Percentiles rank a stretch among this genome's conserved stretches.
phyloP scores from a whole-genome alignment of 1,139 yeast species.

The Nakaseomyces sp. region DNA sequence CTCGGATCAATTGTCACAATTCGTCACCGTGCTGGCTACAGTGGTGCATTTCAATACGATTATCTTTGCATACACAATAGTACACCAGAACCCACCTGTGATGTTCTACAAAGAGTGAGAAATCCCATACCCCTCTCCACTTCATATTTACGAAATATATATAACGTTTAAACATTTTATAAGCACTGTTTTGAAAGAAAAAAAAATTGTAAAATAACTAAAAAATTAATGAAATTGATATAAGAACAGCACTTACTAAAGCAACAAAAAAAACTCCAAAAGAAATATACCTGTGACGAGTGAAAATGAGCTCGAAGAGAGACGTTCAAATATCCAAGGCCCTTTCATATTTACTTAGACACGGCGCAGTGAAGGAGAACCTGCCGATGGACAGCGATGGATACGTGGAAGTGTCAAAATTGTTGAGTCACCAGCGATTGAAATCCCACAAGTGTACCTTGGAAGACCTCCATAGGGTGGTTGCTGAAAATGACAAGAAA shows the following conservation, averaged over 20 bases:
- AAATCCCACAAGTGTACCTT: conserved; percentile 46
- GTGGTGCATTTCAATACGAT: conserved; percentile 4
- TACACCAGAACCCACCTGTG: conserved; percentile 1
- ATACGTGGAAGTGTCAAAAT: conserved; percentile 44
- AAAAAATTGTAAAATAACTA: too few species aligned
- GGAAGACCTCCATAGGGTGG: conserved; percentile 55
- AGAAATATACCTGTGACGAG: too few species aligned
- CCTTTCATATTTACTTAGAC: conserved; percentile 69
- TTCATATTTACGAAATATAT: too few species aligned
- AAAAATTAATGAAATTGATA: too few species aligned
- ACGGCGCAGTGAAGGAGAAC: conserved; percentile 69
- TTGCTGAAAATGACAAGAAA: conserved; percentile 56
- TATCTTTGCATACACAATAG: conserved; percentile 2
- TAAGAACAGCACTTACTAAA: too few species aligned
- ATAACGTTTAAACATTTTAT: too few species aligned
- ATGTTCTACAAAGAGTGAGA: neutral
- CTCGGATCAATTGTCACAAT: conserved; percentile 2
- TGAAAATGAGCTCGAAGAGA: conserved; percentile 32
- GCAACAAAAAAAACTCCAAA: neutral
- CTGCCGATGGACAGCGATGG: conserved; percentile 61
- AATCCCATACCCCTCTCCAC: too few species aligned
- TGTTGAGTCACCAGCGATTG: conserved; percentile 52
- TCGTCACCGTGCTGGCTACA: conserved; percentile 2
- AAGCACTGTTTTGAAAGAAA: too few species aligned
- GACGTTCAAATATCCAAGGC: conserved; percentile 59